Evolutionary conservation across 2,329 filamentous ascomycete genomes (phyloP).

Genomic region (Dactylellina parvicollis): DNA sequence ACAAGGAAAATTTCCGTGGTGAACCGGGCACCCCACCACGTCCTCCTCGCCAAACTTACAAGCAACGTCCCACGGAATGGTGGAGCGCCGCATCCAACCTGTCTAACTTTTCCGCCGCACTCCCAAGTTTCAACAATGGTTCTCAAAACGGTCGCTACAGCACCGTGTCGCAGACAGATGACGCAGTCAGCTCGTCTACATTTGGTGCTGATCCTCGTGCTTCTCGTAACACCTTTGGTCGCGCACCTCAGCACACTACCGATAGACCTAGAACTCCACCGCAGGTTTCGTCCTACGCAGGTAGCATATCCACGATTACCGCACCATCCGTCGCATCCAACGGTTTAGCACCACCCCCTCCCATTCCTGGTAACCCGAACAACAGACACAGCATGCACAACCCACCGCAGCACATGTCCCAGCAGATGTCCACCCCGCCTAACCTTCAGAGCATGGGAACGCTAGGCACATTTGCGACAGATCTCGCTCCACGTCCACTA

Average conservation of each 20-base stretch:
- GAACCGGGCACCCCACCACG: slow-evolving; percentile 24
- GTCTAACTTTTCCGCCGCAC: background rate
- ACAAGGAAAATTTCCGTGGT: slow-evolving; percentile 5
- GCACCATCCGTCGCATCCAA: slow-evolving; percentile 22
- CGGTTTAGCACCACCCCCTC: slow-evolving; percentile 7
- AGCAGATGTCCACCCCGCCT: slow-evolving; percentile 21
- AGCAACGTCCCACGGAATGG: slow-evolving; percentile 41
- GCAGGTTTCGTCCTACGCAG: slow-evolving; percentile 37
- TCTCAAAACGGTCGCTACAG: slow-evolving; percentile 31
- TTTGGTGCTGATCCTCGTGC: slow-evolving; percentile 31
- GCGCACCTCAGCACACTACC: slow-evolving; percentile 22
- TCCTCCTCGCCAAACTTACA: slow-evolving; percentile 40
- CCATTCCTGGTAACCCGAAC: background rate
- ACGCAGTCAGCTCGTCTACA: slow-evolving; percentile 1
- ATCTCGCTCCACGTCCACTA: slow-evolving; percentile 35
- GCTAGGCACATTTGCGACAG: slow-evolving; percentile 40
- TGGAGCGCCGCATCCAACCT: slow-evolving; percentile 32
- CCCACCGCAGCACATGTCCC: slow-evolving; percentile 18
- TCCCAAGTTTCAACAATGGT: slow-evolving; percentile 22
- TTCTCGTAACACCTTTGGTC: slow-evolving; percentile 48
- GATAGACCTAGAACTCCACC: slow-evolving; percentile 31
- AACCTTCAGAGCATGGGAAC: slow-evolving; percentile 11
- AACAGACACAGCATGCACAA: slow-evolving; percentile 5
- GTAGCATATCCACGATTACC: slow-evolving; percentile 34
- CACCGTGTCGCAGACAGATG: slow-evolving; percentile 32